Base-by-base conservation (phyloP, 2,329 filamentous ascomycete genomes). In the Sporothrix schenckii region DNA sequence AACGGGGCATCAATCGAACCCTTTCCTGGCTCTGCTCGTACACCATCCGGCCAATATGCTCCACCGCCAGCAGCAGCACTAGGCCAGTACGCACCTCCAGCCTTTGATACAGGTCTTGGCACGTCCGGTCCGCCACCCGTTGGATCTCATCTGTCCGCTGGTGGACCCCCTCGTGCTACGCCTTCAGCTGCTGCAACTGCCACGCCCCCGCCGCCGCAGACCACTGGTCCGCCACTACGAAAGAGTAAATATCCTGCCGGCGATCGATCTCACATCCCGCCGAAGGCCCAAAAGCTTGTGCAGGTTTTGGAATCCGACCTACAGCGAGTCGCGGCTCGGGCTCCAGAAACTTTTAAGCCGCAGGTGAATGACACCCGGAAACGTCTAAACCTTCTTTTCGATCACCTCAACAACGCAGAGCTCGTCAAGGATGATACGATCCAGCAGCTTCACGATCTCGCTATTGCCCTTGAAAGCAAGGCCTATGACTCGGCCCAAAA, bases 341-440 rank as follows among this genome's bases (percentile, higher is more conserved):
- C 95, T 0, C 95, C 95, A 21, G 84, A 90, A n/a, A 89, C 90
- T 19, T 97, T 95, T 82, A 90, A 92, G 73, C 86, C 89, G 16
- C 94, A 98, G 79, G 93, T 99, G 24, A 92, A 93, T 76, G 95
- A 98, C 78, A 95, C 94, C 2, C 92, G 97, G 79, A 97, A 97
- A 82, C 89, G 95, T 39, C 86, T 99, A 71, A 92, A 92, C 76
- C 89, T 97, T 66, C 84, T 99, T n/a, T 98, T 97, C 79, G 94
- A 99, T 78, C 93, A 97, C 79, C 85, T 99, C 61, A 99, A 98
- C 85, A 98, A 98, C 75, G 91, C 94, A 77, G 94, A 98, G 77
- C 84, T 97, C 53, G 84, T 98, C 69, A 92, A 91, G 81, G 87
- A 91, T 1, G 90, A 92, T 76, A 97, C 91, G 0, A 87, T 94